Conservation (phyloP, 176 grass and related monocot species). For the Chloris gayana region DNA sequence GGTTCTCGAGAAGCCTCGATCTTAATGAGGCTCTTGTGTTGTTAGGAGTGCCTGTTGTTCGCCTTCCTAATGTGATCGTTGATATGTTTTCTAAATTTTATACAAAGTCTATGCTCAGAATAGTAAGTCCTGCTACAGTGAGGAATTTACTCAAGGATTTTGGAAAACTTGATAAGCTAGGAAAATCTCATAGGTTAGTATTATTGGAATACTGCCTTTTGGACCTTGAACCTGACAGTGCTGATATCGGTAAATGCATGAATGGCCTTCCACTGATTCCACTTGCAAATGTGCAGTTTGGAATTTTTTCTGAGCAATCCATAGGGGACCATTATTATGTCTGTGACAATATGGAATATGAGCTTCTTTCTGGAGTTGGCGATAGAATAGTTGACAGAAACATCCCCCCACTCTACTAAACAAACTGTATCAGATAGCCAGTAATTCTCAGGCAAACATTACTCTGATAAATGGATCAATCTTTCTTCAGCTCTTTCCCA, state of each 20-base stretch:
- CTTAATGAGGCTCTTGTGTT: slow-evolving; percentile 78
- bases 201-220: slow-evolving; percentile 86
- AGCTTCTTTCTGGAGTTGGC: slow-evolving; percentile 68
- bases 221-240: slow-evolving; percentile 70
- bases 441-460: slow-evolving; percentile 61
- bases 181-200: slow-evolving; percentile 68
- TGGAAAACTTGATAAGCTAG: slow-evolving; percentile 44
- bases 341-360: slow-evolving; percentile 74
- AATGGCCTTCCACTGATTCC: slow-evolving; percentile 80
- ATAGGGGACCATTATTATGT: slow-evolving; percentile 61
- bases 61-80: slow-evolving; percentile 50
- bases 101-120: slow-evolving; percentile 48
- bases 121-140: slow-evolving; percentile 65
- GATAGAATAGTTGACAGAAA: slow-evolving; percentile 79
- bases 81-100: slow-evolving; percentile 82
- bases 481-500: slow-evolving; percentile 80
- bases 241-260: slow-evolving; percentile 68
- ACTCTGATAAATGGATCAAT: slow-evolving; percentile 61
- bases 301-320: slow-evolving; percentile 62
- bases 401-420: slow-evolving; percentile 61
- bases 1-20: slow-evolving; percentile 65
- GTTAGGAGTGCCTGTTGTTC: slow-evolving; percentile 67
- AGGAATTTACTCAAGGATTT: slow-evolving; percentile 70
- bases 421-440: slow-evolving; percentile 73
- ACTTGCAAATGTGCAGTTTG: slow-evolving; percentile 80